Base-by-base conservation (phyloP, 805 yeast species). In the Saturnispora quitensis region DNA sequence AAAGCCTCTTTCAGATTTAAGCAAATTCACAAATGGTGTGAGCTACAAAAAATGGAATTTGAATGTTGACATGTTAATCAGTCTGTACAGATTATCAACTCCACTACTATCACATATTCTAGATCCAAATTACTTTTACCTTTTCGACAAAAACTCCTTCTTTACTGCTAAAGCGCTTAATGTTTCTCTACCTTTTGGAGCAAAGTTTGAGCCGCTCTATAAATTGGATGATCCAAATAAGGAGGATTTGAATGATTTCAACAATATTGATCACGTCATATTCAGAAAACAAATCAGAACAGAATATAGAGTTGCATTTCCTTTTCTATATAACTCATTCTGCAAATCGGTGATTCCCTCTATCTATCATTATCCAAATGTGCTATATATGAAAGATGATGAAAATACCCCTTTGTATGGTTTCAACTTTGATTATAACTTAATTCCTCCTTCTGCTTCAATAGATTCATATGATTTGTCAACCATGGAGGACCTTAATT, bases 131-230 rank as follows among this genome's bases (percentile, higher is more conserved):
- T 78, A 77, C 59, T 76, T 68, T 53, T 85, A 86, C 60, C 68
- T 89, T 40, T 91, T 90, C 64, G 89, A 90, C 59, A 80, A 80
- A 52, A 75, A 84, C 50, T 75, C 97, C 0, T 87, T 93, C 57
- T 79, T 84, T 65, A 90, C 97, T 0, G 95, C 98, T 0, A 93
- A 93, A 62, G 91, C 95, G 8, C 73, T 93, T 48, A 89, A 90
- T 61, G 75, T 83, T 44, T 84, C 95, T 1, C 73, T 93, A 34
- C 97, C 97, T 0, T 96, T 96, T 12, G 99, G 99, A 0, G 98
- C 99, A 12, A 87, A 85, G 63, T 93, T 89, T 67, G 98, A 90
- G 68, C 96, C 96, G 0, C 68, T 90, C 15, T 80, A 74, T 68
- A 81, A 82, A 54, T 86, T 84, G 49, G 70, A 73, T 38, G 81